Conservation (phyloP, 2,329 filamentous ascomycete species). For the Oidium heveae region DNA sequence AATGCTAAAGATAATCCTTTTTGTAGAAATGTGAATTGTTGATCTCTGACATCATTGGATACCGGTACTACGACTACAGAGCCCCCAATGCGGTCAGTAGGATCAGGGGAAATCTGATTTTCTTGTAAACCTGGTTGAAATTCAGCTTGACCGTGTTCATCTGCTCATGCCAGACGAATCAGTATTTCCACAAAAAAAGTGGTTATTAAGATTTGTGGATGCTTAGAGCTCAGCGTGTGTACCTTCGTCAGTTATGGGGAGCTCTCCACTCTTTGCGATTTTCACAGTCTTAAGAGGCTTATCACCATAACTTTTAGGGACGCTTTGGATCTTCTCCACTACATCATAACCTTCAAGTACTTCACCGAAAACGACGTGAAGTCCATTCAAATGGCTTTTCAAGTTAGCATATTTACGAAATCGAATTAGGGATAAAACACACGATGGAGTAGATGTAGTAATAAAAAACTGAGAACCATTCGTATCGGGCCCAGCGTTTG, state of each 20-base stretch:
- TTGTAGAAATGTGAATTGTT: no score
- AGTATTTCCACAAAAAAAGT: slow-evolving; percentile 9
- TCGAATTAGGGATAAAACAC: slow-evolving; percentile 14
- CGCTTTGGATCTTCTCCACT: slow-evolving; percentile 54
- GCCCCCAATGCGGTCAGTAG: no score
- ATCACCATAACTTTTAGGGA: slow-evolving; percentile 36
- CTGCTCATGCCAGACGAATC: slow-evolving; percentile 12
- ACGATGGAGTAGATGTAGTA: slow-evolving; percentile 58
- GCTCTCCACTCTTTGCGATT: slow-evolving; percentile 64
- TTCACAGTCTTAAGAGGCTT: slow-evolving; percentile 44
- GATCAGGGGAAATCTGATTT: no score
- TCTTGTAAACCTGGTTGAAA: slow-evolving; percentile 8
- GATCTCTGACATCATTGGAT: no score
- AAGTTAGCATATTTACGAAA: slow-evolving; percentile 4
- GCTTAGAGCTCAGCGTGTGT: slow-evolving; percentile 70
- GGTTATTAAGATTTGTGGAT: slow-evolving; percentile 6
- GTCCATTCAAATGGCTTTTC: slow-evolving; percentile 52
- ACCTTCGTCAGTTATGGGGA: slow-evolving; percentile 71
- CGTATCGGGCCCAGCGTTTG: slow-evolving; percentile 57
- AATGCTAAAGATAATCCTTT: no score
- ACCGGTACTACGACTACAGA: no score
- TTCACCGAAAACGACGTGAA: slow-evolving; percentile 73
- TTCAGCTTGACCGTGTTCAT: slow-evolving; percentile 12
- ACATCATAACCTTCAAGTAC: slow-evolving; percentile 68
- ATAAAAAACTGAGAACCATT: slow-evolving; percentile 98